phyloP scores from a whole-genome alignment of 768 basidiomycete genomes.

The Melanogaster broomeanus region DNA sequence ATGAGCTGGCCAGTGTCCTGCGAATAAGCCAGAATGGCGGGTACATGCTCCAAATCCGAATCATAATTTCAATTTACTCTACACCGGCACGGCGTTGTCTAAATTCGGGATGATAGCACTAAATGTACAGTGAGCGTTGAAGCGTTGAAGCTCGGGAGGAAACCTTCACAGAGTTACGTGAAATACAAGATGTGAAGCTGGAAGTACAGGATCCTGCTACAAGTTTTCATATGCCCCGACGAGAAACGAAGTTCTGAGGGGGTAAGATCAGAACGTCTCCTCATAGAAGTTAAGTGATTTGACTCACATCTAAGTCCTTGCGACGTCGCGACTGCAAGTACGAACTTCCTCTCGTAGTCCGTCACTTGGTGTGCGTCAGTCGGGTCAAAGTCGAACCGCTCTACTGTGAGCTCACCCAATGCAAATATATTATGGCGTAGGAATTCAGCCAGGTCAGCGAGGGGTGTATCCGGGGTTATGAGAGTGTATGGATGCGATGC shows the following conservation, averaged over 20 bases:
- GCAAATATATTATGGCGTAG: slow-evolving; percentile 73
- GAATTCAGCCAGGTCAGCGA: slow-evolving; percentile 83
- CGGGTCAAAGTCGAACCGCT: background rate
- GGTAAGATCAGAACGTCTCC: background rate
- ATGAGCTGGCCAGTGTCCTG: too few relatives aligned
- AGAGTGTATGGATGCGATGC: slow-evolving; percentile 68
- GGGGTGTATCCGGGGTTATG: slow-evolving; percentile 78
- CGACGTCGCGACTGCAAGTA: slow-evolving; percentile 74
- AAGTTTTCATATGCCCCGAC: slow-evolving; percentile 23
- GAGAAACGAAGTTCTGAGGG: slow-evolving; percentile 31
- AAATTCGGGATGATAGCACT: too few relatives aligned
- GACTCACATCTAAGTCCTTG: slow-evolving; percentile 63
- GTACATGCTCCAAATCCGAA: too few relatives aligned
- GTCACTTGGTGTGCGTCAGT: slow-evolving; percentile 59
- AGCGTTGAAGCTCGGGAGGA: background rate
- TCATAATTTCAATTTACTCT: too few relatives aligned
- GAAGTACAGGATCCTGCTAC: background rate
- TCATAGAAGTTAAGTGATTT: background rate
- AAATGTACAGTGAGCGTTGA: too few relatives aligned
- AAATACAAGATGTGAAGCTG: background rate
- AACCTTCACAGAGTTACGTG: background rate
- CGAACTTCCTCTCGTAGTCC: slow-evolving; percentile 78
- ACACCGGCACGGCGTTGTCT: too few relatives aligned
- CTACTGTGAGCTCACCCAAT: slow-evolving; percentile 49
- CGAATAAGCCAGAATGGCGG: too few relatives aligned